Conservation (phyloP, 164 flowering plant species). For the Nymphaea thermarum region DNA sequence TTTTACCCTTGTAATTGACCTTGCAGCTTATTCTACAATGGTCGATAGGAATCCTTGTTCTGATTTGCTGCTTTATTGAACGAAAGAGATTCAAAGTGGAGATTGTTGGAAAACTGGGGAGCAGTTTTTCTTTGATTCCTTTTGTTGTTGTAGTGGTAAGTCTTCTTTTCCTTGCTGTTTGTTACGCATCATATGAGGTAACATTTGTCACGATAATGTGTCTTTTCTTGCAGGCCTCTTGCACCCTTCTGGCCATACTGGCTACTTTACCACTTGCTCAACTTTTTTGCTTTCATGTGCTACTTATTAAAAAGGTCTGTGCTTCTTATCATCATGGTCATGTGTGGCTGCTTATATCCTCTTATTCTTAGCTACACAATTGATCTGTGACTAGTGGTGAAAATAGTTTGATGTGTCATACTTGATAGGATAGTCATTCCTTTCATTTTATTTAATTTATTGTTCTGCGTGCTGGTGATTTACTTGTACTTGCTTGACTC, state of each 20-base stretch:
- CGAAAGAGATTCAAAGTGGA: constrained; percentile 52
- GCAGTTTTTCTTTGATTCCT: constrained; percentile 92
- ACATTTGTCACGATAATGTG: neutral
- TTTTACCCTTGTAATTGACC: constrained; percentile 42
- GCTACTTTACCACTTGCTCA: constrained; percentile 92
- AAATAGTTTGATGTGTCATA: too few relatives aligned
- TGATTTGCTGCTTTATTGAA: constrained; percentile 78
- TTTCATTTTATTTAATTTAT: too few relatives aligned
- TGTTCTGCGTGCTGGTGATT: too few relatives aligned
- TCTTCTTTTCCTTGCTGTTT: constrained; percentile 8
- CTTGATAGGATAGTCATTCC: too few relatives aligned
- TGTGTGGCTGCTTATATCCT: too few relatives aligned
- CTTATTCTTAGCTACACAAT: too few relatives aligned
- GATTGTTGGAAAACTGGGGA: constrained; percentile 77
- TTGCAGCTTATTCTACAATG: constrained; percentile 98
- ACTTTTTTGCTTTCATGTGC: constrained; percentile 97
- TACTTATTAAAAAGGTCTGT: constrained; percentile 80
- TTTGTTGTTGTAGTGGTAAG: constrained; percentile 89
- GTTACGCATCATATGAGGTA: neutral
- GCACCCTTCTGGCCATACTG: constrained; percentile 90
- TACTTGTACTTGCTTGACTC: too few relatives aligned
- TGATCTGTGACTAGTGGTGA: too few relatives aligned
- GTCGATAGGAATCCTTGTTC: constrained; percentile 82
- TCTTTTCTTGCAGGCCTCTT: constrained; percentile 47
- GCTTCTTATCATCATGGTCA: neutral